Evolutionary conservation across 371 early-diverging fungal genomes (phyloP).

Genomic region (Syncephalastrum contaminatum): DNA sequence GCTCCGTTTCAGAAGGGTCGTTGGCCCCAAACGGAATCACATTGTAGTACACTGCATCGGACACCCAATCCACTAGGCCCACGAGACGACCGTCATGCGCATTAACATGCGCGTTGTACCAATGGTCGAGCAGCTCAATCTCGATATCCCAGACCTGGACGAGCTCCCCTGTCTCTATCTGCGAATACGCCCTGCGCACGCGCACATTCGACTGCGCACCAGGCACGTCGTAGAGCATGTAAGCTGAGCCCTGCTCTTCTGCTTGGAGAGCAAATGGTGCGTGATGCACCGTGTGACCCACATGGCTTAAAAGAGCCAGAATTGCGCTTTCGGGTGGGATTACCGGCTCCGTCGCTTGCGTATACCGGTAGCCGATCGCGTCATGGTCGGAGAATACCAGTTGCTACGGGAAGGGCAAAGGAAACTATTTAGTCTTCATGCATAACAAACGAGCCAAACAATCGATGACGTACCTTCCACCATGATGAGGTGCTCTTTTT

Average conservation of each 20-base stretch:
- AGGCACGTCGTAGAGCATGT: slow-evolving; percentile 23
- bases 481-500: slow-evolving; percentile 5
- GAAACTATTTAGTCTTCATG: slow-evolving; percentile 20
- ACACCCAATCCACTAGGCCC: slow-evolving; percentile 86
- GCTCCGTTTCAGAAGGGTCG: slow-evolving; percentile 76
- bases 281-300: neutral
- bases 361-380: too few relatives aligned
- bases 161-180: slow-evolving; percentile 51
- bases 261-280: neutral
- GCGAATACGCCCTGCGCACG: slow-evolving; percentile 56
- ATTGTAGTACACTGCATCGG: slow-evolving; percentile 67
- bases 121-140: slow-evolving; percentile 86
- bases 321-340: too few relatives aligned
- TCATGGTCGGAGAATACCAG: too few relatives aligned
- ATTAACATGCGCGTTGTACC: slow-evolving; percentile 86
- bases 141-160: slow-evolving; percentile 84
- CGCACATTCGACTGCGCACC: slow-evolving; percentile 57
- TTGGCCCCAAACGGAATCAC: slow-evolving; percentile 88
- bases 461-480: slow-evolving; percentile 4
- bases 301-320: slow-evolving; percentile 2
- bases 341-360: too few relatives aligned
- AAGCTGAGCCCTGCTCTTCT: too few relatives aligned
- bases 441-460: slow-evolving; percentile 31
- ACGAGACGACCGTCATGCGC: slow-evolving; percentile 71
- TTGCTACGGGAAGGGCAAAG: too few relatives aligned